Evolutionary conservation across 371 early-diverging fungal species (phyloP).

Genomic region (Actinomucor elegans): DNA sequence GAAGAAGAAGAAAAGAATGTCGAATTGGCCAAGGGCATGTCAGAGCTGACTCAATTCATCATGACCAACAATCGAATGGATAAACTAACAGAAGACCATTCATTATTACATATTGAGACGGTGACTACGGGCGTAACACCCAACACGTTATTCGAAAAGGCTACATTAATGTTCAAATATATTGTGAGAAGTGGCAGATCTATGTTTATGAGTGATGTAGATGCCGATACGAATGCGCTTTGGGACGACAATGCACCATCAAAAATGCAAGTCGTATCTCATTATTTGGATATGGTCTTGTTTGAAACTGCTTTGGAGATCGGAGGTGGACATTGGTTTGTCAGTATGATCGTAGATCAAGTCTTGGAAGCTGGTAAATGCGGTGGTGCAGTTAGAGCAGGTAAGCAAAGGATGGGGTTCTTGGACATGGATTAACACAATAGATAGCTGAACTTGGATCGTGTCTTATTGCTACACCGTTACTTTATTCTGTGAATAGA

Average conservation of each 20-base stretch:
- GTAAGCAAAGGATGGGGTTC: no score
- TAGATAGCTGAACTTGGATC: slow-evolving; percentile 49
- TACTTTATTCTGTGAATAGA: slow-evolving; percentile 21
- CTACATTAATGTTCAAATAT: slow-evolving; percentile 43
- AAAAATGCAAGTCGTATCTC: slow-evolving; percentile 29
- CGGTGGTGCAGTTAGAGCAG: slow-evolving; percentile 54
- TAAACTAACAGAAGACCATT: slow-evolving; percentile 9
- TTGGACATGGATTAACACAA: background rate
- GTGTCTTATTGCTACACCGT: slow-evolving; percentile 41
- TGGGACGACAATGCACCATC: slow-evolving; percentile 25
- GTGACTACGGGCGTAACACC: slow-evolving; percentile 33
- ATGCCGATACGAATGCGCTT: slow-evolving; percentile 32
- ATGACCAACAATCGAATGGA: slow-evolving; percentile 17
- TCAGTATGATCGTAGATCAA: slow-evolving; percentile 44
- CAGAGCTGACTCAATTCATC: slow-evolving; percentile 11
- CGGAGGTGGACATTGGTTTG: slow-evolving; percentile 50
- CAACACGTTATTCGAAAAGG: slow-evolving; percentile 35
- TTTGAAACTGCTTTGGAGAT: slow-evolving; percentile 45
- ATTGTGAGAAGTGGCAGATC: slow-evolving; percentile 52
- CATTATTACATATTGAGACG: slow-evolving; percentile 21
- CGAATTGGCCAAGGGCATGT: slow-evolving; percentile 1
- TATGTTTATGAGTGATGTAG: slow-evolving; percentile 53
- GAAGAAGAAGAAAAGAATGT: slow-evolving; percentile 5
- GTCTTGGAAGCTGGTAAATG: slow-evolving; percentile 50
- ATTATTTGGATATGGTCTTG: slow-evolving; percentile 50